Conservation (phyloP, 306 rosid genomes). For the Dryas alaskensis region DNA sequence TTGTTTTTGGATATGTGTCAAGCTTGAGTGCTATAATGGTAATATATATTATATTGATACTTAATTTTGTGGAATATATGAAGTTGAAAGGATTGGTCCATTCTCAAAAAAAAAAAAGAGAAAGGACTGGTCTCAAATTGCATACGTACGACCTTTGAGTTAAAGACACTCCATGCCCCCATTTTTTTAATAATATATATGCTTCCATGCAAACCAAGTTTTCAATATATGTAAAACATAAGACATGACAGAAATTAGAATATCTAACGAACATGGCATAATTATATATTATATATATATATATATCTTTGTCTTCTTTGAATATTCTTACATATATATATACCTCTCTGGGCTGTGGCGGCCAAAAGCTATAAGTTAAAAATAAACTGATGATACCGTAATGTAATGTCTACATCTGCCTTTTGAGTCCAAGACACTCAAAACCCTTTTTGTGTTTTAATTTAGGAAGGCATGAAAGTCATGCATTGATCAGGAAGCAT, state of each 20-base stretch:
- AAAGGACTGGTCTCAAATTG: slow-evolving; percentile 13
- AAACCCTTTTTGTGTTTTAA: background rate
- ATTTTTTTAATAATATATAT: background rate
- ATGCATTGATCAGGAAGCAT: slow-evolving; percentile 22
- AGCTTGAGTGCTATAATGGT: too few relatives aligned
- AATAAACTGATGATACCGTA: background rate
- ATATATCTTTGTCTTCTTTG: background rate
- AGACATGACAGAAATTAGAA: too few relatives aligned
- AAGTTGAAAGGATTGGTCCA: slow-evolving; percentile 3
- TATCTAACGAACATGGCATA: too few relatives aligned
- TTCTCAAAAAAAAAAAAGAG: too few relatives aligned
- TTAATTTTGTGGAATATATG: background rate
- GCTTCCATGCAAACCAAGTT: slow-evolving; percentile 21
- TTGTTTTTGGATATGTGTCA: too few relatives aligned
- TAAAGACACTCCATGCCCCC: slow-evolving; percentile 18
- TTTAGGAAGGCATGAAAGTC: slow-evolving; percentile 46
- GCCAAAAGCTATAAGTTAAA: background rate
- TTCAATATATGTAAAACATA: background rate
- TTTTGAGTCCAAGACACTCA: slow-evolving; percentile 55
- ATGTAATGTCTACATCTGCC: slow-evolving; percentile 25
- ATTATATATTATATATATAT: background rate
- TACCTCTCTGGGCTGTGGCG: background rate
- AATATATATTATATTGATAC: too few relatives aligned
- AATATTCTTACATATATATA: background rate
- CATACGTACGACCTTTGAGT: slow-evolving; percentile 22